phyloP scores from a whole-genome alignment of 805 yeast species.

The Saccharomycopsis sp. region DNA sequence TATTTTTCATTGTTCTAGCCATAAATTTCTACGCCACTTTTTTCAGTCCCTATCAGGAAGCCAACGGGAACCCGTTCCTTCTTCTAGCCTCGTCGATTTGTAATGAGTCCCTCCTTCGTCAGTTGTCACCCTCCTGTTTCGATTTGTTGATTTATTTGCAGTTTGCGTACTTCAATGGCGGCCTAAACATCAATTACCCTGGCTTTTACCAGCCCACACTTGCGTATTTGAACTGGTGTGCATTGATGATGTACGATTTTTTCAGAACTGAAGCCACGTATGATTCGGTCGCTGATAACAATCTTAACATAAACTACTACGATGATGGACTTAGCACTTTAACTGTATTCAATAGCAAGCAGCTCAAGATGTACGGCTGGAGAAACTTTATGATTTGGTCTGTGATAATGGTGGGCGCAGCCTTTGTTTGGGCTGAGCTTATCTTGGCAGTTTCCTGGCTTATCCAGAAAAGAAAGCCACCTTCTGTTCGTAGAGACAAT shows the following conservation, averaged over 20 bases:
- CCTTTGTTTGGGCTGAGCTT: constrained; percentile 1
- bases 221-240: constrained; percentile 47
- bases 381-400: constrained; percentile 35
- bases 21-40: constrained; percentile 33
- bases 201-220: constrained; percentile 55
- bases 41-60: constrained; percentile 53
- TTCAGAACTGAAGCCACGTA: constrained; percentile 16
- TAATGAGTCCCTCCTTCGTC: constrained; percentile 47
- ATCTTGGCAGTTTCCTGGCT: constrained; percentile 9
- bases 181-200: constrained; percentile 50
- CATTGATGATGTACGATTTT: constrained; percentile 33
- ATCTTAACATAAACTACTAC: constrained; percentile 32
- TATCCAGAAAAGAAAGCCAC: not conserved
- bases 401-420: constrained; percentile 4
- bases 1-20: constrained; percentile 34
- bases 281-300: constrained; percentile 32
- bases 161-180: constrained; percentile 51
- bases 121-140: constrained; percentile 46
- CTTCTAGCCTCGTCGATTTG: constrained; percentile 52
- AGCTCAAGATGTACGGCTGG: constrained; percentile 31
- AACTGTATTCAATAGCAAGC: constrained; percentile 26
- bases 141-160: constrained; percentile 50
- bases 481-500: not conserved
- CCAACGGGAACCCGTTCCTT: constrained; percentile 42
- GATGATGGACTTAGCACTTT: constrained; percentile 37